A percentile compares a stretch with the other conserved stretches of the same genome.
These are phyloP conservation scores for Daldinia concentrica DNA, from an alignment of 495 filamentous ascomycete genomes.

Conservation along the genomic window DNA sequence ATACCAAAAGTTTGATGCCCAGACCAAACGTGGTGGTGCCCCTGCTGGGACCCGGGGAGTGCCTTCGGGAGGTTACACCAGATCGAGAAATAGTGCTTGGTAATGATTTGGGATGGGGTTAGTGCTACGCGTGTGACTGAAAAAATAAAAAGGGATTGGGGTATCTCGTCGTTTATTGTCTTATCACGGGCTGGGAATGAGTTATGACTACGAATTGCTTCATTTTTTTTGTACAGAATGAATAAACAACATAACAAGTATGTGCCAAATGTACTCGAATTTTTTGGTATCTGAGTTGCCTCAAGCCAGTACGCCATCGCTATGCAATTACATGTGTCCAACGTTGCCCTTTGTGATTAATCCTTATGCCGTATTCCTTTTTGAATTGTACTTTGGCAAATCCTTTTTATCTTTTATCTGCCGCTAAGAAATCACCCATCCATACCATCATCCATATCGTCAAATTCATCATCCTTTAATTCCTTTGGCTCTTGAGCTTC, in stretches of 20 bases:
- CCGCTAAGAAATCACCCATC: background rate
- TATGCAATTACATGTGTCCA: slow-evolving; percentile 38
- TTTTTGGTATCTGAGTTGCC: slow-evolving; percentile 32
- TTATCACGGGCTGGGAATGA: slow-evolving; percentile 20
- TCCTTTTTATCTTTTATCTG: background rate
- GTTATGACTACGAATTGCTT: slow-evolving; percentile 19
- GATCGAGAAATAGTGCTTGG: slow-evolving; percentile 29
- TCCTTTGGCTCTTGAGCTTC: slow-evolving; percentile 96
- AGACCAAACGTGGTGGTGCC: slow-evolving; percentile 42
- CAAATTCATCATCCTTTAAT: slow-evolving; percentile 77
- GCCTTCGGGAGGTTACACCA: slow-evolving; percentile 40
- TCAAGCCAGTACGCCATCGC: slow-evolving; percentile 43
- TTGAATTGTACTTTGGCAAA: background rate
- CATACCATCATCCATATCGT: slow-evolving; percentile 52
- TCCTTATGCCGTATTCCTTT: slow-evolving; percentile 3
- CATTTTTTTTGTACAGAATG: slow-evolving; percentile 30
- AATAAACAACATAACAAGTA: slow-evolving; percentile 13
- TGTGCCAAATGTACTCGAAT: slow-evolving; percentile 14
- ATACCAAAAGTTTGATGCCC: slow-evolving; percentile 58
- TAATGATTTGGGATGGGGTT: background rate
- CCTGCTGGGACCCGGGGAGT: slow-evolving; percentile 23
- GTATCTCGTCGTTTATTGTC: slow-evolving; percentile 2
- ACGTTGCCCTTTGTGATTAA: slow-evolving; percentile 1
- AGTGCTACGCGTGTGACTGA: background rate
- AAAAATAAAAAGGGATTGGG: background rate